phyloP scores from a whole-genome alignment of 257 asterid genomes.

The Lycium ferocissimum region DNA sequence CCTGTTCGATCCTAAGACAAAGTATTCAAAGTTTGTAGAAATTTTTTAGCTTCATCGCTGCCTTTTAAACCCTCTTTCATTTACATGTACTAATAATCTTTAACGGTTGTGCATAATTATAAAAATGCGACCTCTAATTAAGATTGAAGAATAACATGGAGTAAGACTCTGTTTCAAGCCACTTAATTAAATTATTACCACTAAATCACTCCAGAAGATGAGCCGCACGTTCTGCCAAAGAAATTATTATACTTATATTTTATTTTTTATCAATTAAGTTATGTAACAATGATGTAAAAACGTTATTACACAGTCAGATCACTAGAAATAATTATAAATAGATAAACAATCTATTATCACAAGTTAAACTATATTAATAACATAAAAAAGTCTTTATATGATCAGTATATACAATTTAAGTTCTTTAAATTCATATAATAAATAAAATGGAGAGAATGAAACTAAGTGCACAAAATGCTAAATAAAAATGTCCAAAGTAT shows the following conservation, averaged over 20 bases:
- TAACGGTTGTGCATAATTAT: not conserved
- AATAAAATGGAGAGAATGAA: not conserved
- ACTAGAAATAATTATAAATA: not conserved
- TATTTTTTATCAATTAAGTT: not conserved
- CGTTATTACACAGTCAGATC: not conserved
- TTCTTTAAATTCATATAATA: not conserved
- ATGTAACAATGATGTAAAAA: not conserved
- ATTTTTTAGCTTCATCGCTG: not conserved
- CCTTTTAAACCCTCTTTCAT: not conserved
- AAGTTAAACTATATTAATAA: not conserved
- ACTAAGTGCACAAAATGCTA: conserved; percentile 35
- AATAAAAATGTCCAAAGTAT: conserved; percentile 55
- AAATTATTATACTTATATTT: not conserved
- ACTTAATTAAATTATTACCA: not conserved
- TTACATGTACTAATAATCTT: not conserved
- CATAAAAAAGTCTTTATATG: not conserved
- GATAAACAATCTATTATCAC: too few relatives aligned
- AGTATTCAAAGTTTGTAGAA: not conserved
- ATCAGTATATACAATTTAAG: not conserved
- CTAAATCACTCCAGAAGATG: not conserved
- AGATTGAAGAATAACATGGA: not conserved
- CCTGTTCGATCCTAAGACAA: not conserved
- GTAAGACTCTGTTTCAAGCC: not conserved
- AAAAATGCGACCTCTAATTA: not conserved
- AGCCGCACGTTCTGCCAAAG: not conserved